Evolutionary conservation across 768 basidiomycete species (phyloP), one percentile per base, ranked within the genome.

Genomic region (Amanita pseudoporphyria): DNA sequence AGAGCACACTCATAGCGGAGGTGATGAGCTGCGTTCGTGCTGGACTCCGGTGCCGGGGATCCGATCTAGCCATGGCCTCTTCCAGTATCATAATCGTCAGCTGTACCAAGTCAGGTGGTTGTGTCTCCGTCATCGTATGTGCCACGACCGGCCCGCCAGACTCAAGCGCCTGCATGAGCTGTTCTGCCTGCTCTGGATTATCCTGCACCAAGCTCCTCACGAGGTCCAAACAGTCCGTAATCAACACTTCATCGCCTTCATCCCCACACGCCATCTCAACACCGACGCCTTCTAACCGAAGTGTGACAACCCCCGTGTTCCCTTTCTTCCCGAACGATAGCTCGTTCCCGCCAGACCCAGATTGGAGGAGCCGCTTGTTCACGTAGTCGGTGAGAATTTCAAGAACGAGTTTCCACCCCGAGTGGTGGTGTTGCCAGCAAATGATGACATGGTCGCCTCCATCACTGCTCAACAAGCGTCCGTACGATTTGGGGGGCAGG

Each of bases 381-480:
- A 84, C 79, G 59, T 84, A 89, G 59, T 86, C 83, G 3, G 79
- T 78, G 46, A 95, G 68, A 7, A 94, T 67, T 56, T 92, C 91
- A n/a, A 91, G 62, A 5, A 95, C 65, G 13, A 95, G 62, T 54
- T 78, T 84, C 93, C 93, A 96, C 2, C 87, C 90, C 6, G 85
- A 88, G 58, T 91, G 82, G 39, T 80, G 71, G 54, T 86, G 82
- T 53, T 83, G 74, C 93, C 93, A 96, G 16, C 76, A 73, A 1
- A 94, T 74, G 5, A 86, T 82, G 18, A 84, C 66, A 14, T 78
- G 70, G 19, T 88, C 85, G 1, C 77, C 79, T 3, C 76, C 76
- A 46, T 89, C 87, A 9, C 76, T 73, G 54, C 81, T 89, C 30
- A 94, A 70, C 18, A 92, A 70, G 6, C 78, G 76, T 2, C 89